Conservation (phyloP, 73 alveolate genomes). For the Blepharisma stoltei region DNA sequence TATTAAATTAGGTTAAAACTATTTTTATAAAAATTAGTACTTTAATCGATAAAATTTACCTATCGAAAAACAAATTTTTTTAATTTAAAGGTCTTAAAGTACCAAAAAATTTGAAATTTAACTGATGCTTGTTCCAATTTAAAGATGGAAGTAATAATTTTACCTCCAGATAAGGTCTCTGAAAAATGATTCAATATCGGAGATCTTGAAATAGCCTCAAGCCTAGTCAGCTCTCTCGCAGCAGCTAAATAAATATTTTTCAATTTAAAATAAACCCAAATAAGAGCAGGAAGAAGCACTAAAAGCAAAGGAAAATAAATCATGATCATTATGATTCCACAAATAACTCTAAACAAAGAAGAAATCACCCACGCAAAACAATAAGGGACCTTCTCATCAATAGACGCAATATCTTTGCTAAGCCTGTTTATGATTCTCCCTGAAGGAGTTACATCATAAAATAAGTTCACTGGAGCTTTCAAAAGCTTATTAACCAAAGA, state of each 20-base stretch:
- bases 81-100: not conserved
- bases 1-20: no score
- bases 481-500: constrained; percentile 48
- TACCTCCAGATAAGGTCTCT: constrained; percentile 31
- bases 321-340: not conserved
- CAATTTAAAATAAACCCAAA: not conserved
- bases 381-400: constrained; percentile 11
- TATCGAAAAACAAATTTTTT: no score
- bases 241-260: not conserved
- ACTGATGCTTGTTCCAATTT: no score
- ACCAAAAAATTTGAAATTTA: not conserved
- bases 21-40: no score
- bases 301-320: not conserved
- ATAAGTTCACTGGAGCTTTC: constrained; percentile 86
- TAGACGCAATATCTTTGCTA: constrained; percentile 57
- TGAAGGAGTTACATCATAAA: constrained; percentile 89
- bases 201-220: constrained; percentile 30
- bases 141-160: no score
- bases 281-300: not conserved
- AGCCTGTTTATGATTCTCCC: constrained; percentile 85
- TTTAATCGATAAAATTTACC: no score
- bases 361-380: constrained; percentile 16
- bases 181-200: constrained; percentile 31
- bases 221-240: constrained; percentile 32
- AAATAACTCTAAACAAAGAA: not conserved